phyloP scores from a whole-genome alignment of 257 asterid species.

The Handroanthus guayacan region DNA sequence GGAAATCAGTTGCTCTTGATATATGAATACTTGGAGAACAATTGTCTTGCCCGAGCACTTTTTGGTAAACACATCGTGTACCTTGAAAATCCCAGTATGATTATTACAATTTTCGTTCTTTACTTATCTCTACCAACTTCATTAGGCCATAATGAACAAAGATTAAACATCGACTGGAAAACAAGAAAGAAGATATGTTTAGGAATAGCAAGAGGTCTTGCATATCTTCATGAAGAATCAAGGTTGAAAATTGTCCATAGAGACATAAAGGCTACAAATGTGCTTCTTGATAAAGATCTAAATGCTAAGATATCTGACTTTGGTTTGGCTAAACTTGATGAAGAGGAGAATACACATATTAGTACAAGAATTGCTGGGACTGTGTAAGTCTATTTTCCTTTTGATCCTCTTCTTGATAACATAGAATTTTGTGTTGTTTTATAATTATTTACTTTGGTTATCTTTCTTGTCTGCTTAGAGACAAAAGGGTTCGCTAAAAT shows the following conservation, averaged over 20 bases:
- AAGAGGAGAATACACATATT: slow-evolving; percentile 83
- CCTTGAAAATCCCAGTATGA: too few relatives aligned
- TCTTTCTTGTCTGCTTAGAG: too few relatives aligned
- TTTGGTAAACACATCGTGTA: slow-evolving; percentile 53
- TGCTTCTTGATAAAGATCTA: slow-evolving; percentile 72
- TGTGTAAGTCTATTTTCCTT: slow-evolving; percentile 46
- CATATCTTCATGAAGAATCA: slow-evolving; percentile 88
- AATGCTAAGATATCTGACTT: slow-evolving; percentile 84
- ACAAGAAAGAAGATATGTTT: slow-evolving; percentile 65
- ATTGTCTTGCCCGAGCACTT: slow-evolving; percentile 82
- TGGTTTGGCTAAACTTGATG: slow-evolving; percentile 87
- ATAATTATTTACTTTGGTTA: not conserved
- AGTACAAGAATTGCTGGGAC: slow-evolving; percentile 90
- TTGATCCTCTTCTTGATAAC: slow-evolving; percentile 5
- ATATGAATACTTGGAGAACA: slow-evolving; percentile 80
- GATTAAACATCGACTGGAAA: slow-evolving; percentile 65
- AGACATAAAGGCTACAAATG: slow-evolving; percentile 84
- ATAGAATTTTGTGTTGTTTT: too few relatives aligned
- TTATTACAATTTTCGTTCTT: not conserved
- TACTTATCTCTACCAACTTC: slow-evolving; percentile 8
- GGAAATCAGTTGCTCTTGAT: slow-evolving; percentile 71
- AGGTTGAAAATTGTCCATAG: slow-evolving; percentile 83
- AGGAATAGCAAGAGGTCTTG: slow-evolving; percentile 80
- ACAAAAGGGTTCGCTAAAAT: too few relatives aligned
- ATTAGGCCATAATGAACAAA: slow-evolving; percentile 61